Base-by-base conservation (phyloP, 495 filamentous ascomycete genomes). In the Aspergillus leporis region DNA sequence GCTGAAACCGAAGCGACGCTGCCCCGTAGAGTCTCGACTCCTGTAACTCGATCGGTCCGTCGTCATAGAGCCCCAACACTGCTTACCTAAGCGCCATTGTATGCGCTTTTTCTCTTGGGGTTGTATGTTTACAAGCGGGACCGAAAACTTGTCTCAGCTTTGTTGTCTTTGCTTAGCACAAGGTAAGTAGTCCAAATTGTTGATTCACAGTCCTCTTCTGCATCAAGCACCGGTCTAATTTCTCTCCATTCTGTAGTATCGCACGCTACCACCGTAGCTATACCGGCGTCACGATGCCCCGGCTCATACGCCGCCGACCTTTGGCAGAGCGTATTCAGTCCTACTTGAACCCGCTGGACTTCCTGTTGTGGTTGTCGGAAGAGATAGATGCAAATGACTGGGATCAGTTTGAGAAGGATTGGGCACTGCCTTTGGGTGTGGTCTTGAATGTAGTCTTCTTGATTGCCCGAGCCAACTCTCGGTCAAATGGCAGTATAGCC, bases 331-430 rank as follows among this genome's bases (percentile, higher is more conserved):
- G 92, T 60, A 81, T 98, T 63, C 83, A 84, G 66, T 78, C 86
- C 48, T 86, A 86, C 70, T 78, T 98, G 32, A 92, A 98, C 65
- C 93, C 92, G 22, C 81, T 88, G 70, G 94, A 98, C 73, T 89
- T 92, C 69, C 77, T 94, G 36, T 82, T 98, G 21, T 93, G 89
- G 87, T 72, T 96, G 3, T 95, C 90, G 1, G 93, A 97, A 65
- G 89, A 93, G 73, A 80, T 97, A 58, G 91, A 96, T 66, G 87
- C 89, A 1, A 83, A 87, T 62, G 90, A 95, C 53, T 96, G 91
- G 90, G 89, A 97, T 64, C 88, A 92, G 51, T 77, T 83, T 55
- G 79, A 87, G 58, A 89, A 91, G 60, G 74, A 82, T 19, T 88
- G 90, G 75, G 89, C 90, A 14, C 81, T 83, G 2, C 83, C 89